Percentiles rank a stretch among this genome's conserved stretches.
These are phyloP conservation scores for Ziziphus jujuba DNA, from an alignment of 306 rosid genomes.

Conservation along the genomic window DNA sequence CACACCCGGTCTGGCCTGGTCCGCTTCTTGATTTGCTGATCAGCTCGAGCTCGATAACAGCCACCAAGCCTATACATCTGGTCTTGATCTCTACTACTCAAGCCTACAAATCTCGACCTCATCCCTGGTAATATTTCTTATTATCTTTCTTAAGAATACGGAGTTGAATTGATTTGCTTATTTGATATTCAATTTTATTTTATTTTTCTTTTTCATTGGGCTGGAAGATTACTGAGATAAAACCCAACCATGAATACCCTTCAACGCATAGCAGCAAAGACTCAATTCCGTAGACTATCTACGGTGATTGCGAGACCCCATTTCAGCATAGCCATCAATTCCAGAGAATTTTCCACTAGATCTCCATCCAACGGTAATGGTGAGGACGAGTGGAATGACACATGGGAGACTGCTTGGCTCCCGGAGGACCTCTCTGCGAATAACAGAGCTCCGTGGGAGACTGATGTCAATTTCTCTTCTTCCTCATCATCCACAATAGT, in stretches of 20 bases:
- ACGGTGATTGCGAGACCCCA: slow-evolving; percentile 8
- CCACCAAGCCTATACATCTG: no score
- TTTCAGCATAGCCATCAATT: slow-evolving; percentile 6
- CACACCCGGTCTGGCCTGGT: no score
- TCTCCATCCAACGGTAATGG: slow-evolving; percentile 34
- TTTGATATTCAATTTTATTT: no score
- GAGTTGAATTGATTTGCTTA: no score
- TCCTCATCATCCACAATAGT: slow-evolving; percentile 29
- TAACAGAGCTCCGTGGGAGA: slow-evolving; percentile 76
- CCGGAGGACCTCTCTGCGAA: slow-evolving; percentile 70
- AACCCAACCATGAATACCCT: slow-evolving; percentile 48
- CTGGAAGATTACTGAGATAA: background rate
- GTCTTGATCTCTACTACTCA: no score
- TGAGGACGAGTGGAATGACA: slow-evolving; percentile 86
- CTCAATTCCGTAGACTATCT: slow-evolving; percentile 23
- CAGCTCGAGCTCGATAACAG: no score
- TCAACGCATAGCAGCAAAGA: slow-evolving; percentile 29
- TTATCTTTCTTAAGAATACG: no score
- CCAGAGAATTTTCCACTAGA: slow-evolving; percentile 22
- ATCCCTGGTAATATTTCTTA: no score
- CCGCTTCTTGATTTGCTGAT: no score
- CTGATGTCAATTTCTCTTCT: slow-evolving; percentile 60
- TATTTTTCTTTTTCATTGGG: background rate
- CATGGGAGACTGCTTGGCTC: slow-evolving; percentile 96
- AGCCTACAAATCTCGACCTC: no score